A percentile compares a stretch with the other conserved stretches of the same genome.
These are phyloP conservation scores for Yueomyces sp. DNA, from an alignment of 1,139 yeast species.

Conservation along the genomic window DNA sequence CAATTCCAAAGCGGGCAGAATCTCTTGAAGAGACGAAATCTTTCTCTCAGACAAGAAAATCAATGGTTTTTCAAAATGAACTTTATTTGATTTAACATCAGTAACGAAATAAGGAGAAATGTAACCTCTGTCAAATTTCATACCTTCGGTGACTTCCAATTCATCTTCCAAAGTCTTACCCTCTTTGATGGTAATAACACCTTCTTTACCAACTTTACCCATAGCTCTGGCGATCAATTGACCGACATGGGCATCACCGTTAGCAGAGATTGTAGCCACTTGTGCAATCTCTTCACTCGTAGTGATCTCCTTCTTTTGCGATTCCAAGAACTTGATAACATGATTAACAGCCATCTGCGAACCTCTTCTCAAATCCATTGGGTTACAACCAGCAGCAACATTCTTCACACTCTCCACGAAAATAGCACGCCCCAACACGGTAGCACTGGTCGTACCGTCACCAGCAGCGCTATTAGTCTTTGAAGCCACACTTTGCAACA, in stretches of 20 bases:
- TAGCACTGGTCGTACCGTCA: slow-evolving; percentile 98
- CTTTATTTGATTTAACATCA: slow-evolving; percentile 91
- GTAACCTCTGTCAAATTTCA: slow-evolving; percentile 98
- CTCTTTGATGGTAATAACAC: slow-evolving; percentile 96
- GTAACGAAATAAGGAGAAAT: slow-evolving; percentile 97
- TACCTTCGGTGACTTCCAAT: slow-evolving; percentile 96
- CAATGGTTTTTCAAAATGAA: slow-evolving; percentile 93
- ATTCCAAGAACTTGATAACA: slow-evolving; percentile 77
- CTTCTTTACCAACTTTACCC: slow-evolving; percentile 99
- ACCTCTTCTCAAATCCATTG: slow-evolving; percentile 98
- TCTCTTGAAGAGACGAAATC: slow-evolving; percentile 83
- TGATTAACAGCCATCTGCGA: slow-evolving; percentile 98
- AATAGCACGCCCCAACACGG: slow-evolving; percentile 92
- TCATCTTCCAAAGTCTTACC: slow-evolving; percentile 96
- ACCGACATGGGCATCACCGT: slow-evolving; percentile 94
- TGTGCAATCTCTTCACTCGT: slow-evolving; percentile 96
- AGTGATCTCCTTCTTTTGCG: slow-evolving; percentile 92
- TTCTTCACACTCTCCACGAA: slow-evolving; percentile 96
- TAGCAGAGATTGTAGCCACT: slow-evolving; percentile 97
- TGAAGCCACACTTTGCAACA: slow-evolving; percentile 94
- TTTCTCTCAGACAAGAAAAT: slow-evolving; percentile 87
- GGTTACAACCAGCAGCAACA: slow-evolving; percentile 99
- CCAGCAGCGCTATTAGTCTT: slow-evolving; percentile 98
- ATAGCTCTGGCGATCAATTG: slow-evolving; percentile 87
- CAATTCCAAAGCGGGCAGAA: slow-evolving; percentile 86